Evolutionary conservation across 2,329 filamentous ascomycete species (phyloP), one percentile per base, ranked within the genome.

Genomic region (Diplodia corticola): DNA sequence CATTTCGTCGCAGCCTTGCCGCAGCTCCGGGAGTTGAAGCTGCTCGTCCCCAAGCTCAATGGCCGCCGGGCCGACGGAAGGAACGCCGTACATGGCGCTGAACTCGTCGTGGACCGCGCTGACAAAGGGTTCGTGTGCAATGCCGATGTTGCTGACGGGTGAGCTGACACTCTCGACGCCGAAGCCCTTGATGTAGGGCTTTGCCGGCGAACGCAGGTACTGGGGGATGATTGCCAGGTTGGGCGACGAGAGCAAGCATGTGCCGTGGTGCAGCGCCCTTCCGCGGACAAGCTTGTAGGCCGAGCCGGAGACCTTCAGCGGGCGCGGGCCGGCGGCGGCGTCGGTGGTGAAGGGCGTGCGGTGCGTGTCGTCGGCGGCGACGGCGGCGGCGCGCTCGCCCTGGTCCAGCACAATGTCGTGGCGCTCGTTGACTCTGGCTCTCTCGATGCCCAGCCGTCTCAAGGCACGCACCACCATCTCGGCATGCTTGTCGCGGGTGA

Each of bases 121-220:
- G 57, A 81, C 78, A 50, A 84, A 84, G 40, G 78, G 73, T 17
- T 76, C 72, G 44, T 83, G 78, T 15, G 75, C 80, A 0, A 92
- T 76, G 3, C 87, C 85, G 1, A 96, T 88, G 78, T 98, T 99
- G 7, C 86, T 84, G 12, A 98, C 89, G 0, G 88, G 87, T 55
- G 92, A 96, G 68, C 91, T 89, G 50, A 98, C 93, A 75, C 94
- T 98, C 72, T 95, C 92, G 0, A 97, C 93, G 0, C 95, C 95
- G 68, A 90, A 89, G 0, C 92, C 91, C 68, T 87, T 87, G 73
- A 98, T 89, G 74, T 87, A 93, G 0, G 84, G 83, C 70, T 88
- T 89, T 0, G 90, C 91, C 0, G 93, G 92, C n/a, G 92, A 93
- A 24, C 86, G 85, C 69, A 99, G 78, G 72, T 94, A 87, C 2